Conservation (phyloP, 768 basidiomycete species). For the Naganishia antarctica region DNA sequence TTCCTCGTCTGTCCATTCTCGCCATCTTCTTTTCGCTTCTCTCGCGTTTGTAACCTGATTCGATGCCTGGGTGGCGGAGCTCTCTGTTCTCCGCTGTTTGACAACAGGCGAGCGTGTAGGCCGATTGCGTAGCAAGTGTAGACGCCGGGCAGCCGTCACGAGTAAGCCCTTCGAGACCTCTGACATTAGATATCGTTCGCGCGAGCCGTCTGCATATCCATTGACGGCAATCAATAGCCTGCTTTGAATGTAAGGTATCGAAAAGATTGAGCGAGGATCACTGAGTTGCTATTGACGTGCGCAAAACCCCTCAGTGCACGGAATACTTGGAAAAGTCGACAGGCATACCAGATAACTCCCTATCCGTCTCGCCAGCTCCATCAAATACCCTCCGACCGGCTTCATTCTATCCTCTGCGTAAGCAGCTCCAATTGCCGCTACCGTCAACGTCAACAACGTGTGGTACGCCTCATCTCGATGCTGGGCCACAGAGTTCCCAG, state of each 20-base stretch:
- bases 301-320: no score
- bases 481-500: constrained; percentile 20
- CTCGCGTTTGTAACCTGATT: not conserved
- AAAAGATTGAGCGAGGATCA: constrained; percentile 42
- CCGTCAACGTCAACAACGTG: constrained; percentile 34
- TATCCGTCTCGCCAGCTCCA: constrained; percentile 39
- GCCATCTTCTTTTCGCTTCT: constrained; percentile 23
- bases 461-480: constrained; percentile 22
- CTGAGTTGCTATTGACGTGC: constrained; percentile 34
- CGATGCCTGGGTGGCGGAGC: no score
- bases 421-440: constrained; percentile 39
- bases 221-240: constrained; percentile 34
- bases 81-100: not conserved
- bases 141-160: constrained; percentile 34
- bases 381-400: constrained; percentile 38
- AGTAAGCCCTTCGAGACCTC: constrained; percentile 40
- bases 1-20: constrained; percentile 40
- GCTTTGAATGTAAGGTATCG: constrained; percentile 32
- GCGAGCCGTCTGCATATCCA: constrained; percentile 38
- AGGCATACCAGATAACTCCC: constrained; percentile 43
- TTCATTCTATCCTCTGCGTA: constrained; percentile 38
- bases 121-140: constrained; percentile 35
- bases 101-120: not conserved
- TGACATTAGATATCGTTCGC: constrained; percentile 40
- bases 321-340: no score